Conservation (phyloP, 208 protist genomes). For the Herpetomonas tarakana region DNA sequence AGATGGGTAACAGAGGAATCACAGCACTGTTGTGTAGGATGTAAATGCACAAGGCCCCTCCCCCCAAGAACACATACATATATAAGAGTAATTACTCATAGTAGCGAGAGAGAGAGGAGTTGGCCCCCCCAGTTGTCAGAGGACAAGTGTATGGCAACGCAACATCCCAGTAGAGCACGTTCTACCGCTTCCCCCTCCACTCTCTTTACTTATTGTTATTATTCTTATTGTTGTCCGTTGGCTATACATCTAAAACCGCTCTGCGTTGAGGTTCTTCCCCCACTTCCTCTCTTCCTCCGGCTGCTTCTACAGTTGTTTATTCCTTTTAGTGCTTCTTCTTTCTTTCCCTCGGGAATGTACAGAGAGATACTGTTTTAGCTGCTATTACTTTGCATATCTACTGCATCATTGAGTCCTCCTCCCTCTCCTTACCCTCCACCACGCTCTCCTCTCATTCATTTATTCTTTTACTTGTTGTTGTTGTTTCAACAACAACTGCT, state of each 20-base stretch:
- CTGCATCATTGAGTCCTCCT: no score
- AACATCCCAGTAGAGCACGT: not conserved
- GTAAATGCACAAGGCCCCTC: no score
- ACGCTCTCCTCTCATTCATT: not conserved
- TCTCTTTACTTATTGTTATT: not conserved
- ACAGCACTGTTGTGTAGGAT: no score
- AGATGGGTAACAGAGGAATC: no score
- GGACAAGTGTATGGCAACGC: no score
- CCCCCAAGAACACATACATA: no score
- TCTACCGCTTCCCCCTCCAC: not conserved
- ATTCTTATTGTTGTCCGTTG: not conserved
- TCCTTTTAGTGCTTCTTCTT: constrained; percentile 2
- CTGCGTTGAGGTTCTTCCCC: not conserved
- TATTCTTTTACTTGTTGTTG: constrained; percentile 7
- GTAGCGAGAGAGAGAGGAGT: no score
- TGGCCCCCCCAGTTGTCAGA: no score
- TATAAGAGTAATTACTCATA: no score
- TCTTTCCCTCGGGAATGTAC: not conserved
- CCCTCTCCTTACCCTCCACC: no score
- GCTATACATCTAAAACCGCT: not conserved
- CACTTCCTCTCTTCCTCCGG: not conserved
- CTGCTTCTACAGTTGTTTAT: not conserved
- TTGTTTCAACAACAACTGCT: not conserved
- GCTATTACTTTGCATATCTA: not conserved
- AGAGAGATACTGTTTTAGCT: not conserved